Base-by-base conservation (phyloP, 345 rosid genomes). In the Ceriops zippeliana region DNA sequence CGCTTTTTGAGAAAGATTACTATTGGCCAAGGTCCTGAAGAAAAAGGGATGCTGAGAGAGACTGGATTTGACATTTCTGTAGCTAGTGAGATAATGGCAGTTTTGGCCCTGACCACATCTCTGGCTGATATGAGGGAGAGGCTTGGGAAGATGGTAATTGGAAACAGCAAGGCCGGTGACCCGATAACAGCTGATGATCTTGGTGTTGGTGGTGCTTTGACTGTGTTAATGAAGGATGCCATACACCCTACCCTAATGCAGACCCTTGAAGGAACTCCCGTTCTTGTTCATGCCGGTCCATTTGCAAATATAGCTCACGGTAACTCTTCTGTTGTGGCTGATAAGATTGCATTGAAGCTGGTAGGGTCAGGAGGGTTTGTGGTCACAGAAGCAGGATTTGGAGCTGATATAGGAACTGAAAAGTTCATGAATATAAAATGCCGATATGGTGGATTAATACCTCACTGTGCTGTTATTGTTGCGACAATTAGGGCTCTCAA, bases 41-140 rank as follows among this genome's bases (percentile, higher is more conserved):
- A 96, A 49, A 96, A 87, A 73, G 99, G 98, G 64, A 92, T 92
- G 97, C 81, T 88, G 52, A 90, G 99, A 79, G 99, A 89, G 81
- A 92, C 99, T 0, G 90, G 98, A 61, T 96, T 96, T 71, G 98
- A 96, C 69, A 96, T 96, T 59, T 84, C 99, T 51, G 99, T 96
- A 73, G 99, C 99, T 61, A 96, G 97, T 78, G 99, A 96, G 81
- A 96, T 96, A 75, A 96, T 96, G 99, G 99, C 98, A 66, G 99
- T 96, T 74, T 80, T 96, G 80, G 99, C 99, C 67, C 89, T 92
- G 62, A 96, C 99, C 26, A 90, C 96, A 7, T 92, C 98, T 72
- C 85, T 92, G 20, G 87, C 87, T 76, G 97, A 96, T 83, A 96
- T 90, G 99, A 87, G 98, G 75, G 99, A 92, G 84, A 82, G 96